Conservation (phyloP, 2,329 filamentous ascomycete species). For the Botrytis fabae region DNA sequence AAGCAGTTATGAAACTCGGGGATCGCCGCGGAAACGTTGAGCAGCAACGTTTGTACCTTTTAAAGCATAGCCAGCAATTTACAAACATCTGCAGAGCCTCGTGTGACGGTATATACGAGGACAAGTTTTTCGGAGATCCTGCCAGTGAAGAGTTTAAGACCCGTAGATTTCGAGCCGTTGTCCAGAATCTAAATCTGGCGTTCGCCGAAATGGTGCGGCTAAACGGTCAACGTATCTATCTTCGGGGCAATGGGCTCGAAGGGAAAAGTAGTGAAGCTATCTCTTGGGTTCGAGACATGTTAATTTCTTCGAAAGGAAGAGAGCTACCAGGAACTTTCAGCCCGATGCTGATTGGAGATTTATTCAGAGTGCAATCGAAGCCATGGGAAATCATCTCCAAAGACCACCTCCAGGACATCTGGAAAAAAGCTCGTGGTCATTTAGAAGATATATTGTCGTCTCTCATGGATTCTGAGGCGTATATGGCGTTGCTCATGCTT, state of each 20-base stretch:
- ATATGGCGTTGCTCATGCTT: neutral
- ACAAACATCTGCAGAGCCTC: neutral
- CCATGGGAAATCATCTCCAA: neutral
- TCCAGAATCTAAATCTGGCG: neutral
- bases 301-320: neutral
- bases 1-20: neutral
- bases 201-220: neutral
- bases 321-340: neutral
- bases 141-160: neutral
- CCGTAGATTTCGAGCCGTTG: neutral
- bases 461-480: neutral
- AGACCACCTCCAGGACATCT: neutral
- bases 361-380: neutral
- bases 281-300: neutral
- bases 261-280: neutral
- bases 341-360: neutral
- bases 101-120: neutral
- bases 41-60: neutral
- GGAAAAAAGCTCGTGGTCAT: neutral
- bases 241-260: neutral
- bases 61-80: neutral
- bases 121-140: neutral
- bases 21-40: neutral
- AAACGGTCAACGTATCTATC: neutral
- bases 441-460: neutral